Conservation (phyloP, 1,284 basidiomycete genomes). For the Xerocomus tenax region DNA sequence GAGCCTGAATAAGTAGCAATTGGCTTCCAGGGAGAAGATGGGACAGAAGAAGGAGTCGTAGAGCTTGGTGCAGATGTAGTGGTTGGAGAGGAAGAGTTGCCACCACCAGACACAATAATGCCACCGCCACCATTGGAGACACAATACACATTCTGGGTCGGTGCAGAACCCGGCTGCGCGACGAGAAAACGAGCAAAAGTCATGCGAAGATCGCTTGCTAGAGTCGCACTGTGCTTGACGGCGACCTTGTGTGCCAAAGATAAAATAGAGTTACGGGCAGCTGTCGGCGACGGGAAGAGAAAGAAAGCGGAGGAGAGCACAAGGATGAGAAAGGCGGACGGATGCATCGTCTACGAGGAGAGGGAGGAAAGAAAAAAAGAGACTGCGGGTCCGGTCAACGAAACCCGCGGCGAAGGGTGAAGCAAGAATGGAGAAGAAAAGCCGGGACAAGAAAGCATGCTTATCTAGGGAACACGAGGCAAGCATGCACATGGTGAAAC, state of each 20-base stretch:
- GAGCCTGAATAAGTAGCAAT: constrained; percentile 41
- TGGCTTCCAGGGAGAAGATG: constrained; percentile 32
- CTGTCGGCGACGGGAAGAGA: constrained; percentile 13
- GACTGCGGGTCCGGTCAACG: constrained; percentile 23
- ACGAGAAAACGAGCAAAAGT: constrained; percentile 49
- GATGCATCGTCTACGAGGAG: constrained; percentile 16
- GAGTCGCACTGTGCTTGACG: constrained; percentile 43
- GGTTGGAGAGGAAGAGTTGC: constrained; percentile 15
- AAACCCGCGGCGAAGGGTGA: constrained; percentile 2
- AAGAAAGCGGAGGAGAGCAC: constrained; percentile 17
- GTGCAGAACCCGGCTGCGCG: constrained; percentile 25
- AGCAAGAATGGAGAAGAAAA: not conserved
- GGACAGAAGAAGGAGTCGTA: constrained; percentile 18
- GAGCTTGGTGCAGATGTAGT: constrained; percentile 19
- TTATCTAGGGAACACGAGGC: constrained; percentile 17
- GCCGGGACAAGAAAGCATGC: not conserved
- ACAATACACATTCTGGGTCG: constrained; percentile 27
- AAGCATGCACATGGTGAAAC: too few species aligned
- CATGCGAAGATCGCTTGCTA: constrained; percentile 60
- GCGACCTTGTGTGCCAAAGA: constrained; percentile 38
- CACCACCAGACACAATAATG: constrained; percentile 18
- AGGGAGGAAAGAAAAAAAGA: not conserved
- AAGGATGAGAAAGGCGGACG: constrained; percentile 31
- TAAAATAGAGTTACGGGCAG: constrained; percentile 22
- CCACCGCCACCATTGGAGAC: constrained; percentile 24